phyloP scores from a whole-genome alignment of 78 protist species.

The Pigoraptor vietnamica region DNA sequence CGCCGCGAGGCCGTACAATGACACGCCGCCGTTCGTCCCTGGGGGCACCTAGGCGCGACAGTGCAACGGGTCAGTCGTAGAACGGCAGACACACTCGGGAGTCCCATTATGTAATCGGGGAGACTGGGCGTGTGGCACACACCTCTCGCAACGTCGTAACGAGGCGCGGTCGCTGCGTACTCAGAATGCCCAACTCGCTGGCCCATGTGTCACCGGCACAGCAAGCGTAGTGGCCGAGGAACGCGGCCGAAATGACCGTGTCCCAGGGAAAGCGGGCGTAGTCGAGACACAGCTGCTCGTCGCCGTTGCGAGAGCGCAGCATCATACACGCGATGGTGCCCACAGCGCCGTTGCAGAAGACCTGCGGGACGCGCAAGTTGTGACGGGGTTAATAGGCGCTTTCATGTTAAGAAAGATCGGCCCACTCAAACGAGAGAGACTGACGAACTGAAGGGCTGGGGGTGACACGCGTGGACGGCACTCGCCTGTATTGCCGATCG shows the following conservation, averaged over 20 bases:
- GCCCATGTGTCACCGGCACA: slow-evolving; percentile 25
- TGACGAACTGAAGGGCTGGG: background rate
- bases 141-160: background rate
- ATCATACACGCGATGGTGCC: background rate
- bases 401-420: background rate
- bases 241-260: background rate
- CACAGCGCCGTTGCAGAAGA: background rate
- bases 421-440: background rate
- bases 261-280: background rate
- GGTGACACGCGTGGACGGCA: background rate
- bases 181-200: slow-evolving; percentile 11
- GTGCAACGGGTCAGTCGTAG: background rate
- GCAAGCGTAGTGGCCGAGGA: slow-evolving; percentile 8
- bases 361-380: background rate
- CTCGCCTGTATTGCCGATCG: background rate
- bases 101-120: background rate
- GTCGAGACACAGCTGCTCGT: background rate
- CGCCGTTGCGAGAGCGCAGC: background rate
- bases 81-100: too few species aligned
- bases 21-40: slow-evolving; percentile 22
- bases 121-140: background rate
- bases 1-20: background rate
- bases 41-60: background rate
- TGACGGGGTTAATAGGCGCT: background rate
- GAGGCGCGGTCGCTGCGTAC: background rate